Evolutionary conservation across 805 yeast genomes (phyloP), one percentile per base, ranked within the genome.

Genomic region (Ogataea degrootiae): DNA sequence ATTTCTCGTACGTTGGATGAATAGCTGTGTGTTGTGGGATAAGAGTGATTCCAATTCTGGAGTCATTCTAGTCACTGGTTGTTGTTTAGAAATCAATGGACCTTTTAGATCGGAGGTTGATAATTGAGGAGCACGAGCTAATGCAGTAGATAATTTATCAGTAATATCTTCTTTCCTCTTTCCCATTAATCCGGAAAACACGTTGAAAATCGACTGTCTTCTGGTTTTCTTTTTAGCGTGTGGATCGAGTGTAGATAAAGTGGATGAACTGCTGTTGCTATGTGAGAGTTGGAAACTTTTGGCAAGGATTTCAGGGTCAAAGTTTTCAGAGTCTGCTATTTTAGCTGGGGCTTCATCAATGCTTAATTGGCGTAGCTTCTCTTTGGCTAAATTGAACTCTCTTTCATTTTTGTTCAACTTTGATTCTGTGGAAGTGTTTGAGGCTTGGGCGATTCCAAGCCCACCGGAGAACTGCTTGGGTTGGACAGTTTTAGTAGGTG

Each of bases 201-300:
- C 43, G 34, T 54, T 55, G 49, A 66, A 60, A 11, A 67, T 48
- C 2, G 69, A 62, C 41, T 57, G 56, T 43, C 63, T 52, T 48
- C 54, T 52, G 19, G 43, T 34, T 34, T 41, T 52, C 39, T 52
- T 53, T 29, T 49, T 41, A 35, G 36, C 46, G 14, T 39, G 41
- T 26, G 23, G 34, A 23, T 23, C 34, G 4, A 33, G 31, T 9
- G 31, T 26, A 26, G 31, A 26, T 26, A 26, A 9, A 26, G 31
- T 26, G 31, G 31, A 26, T 9, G 31, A 26, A 11, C 31, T 26
- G 31, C 31, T 26, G 31, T 26, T 26, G 11, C 11, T 26, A 11
- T 26, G 31, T 26, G 31, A 26, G 12, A 26, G 31, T 6, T 26
- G 9, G 31, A 26, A 26, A 26, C 31, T 26, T 26, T 26, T 26